Base-by-base conservation (phyloP, 352 stramenopile species). In the Phytophthora quininea region DNA sequence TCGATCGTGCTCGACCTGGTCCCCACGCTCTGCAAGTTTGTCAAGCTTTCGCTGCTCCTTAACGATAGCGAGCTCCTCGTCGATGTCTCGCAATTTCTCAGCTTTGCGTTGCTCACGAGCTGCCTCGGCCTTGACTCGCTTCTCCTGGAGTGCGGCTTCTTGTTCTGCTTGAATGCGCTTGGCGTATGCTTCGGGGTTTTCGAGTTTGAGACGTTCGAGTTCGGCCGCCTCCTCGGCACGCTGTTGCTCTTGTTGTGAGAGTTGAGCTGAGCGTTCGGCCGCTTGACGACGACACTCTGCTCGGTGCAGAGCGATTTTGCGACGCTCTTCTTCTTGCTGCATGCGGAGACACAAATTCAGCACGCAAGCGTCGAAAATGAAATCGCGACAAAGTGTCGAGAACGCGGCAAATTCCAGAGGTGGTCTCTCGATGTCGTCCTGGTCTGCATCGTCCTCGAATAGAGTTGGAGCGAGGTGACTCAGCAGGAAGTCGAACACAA, bases 331-430 rank as follows among this genome's bases (percentile, higher is more conserved):
- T 30, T 84, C 74, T 31, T 75, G 71, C 11, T 88, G 77, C 60
- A 84, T 80, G 30, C 53, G 45, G 15, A 80, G 65, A 12, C 79
- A 74, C 56, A 90, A 67, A 12, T 84, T 76, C 9, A 92, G 56
- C 43, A 90, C 56, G 15, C 73, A 76, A 29, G 86, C 77, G 45
- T 71, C 79, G 53, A 86, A 88, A 12, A 91, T 66, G 27, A 92
- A 79, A 6, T 88, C 81, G 1, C 77, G 80, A 58, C 87, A 82
- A 15, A 94, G 58, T 3, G 59, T 61, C 27, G 76, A 74, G 49
- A 94, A 94, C n/a, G 60, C 68, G 9, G 71, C 68, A 6, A 94
- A 71, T 57, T 94, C 86, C 43, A 93, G 78, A 14, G 78, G 74
- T 27, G 50, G 58, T 14, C 52, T 62, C 31, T 68, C 64, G 35